Conservation (phyloP, 2,329 filamentous ascomycete genomes). For the Exophiala xenobiotica region DNA sequence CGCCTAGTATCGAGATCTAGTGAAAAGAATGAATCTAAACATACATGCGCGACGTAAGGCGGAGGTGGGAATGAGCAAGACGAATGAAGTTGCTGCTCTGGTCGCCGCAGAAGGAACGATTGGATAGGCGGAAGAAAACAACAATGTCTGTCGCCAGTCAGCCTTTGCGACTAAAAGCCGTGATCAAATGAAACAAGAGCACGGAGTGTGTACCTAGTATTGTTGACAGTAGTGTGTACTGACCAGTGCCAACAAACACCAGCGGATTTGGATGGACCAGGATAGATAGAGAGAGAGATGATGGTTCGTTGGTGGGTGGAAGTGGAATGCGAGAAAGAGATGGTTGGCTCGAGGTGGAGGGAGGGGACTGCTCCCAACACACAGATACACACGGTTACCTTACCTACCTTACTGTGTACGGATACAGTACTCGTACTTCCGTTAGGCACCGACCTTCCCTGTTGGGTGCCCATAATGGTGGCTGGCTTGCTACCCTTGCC, state of each 20-base stretch:
- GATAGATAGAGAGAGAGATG: neutral
- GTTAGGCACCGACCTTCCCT: neutral
- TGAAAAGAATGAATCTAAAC: neutral
- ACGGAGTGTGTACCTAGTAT: no score
- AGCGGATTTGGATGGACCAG: neutral
- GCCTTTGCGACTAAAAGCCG: neutral
- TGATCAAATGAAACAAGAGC: neutral
- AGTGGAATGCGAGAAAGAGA: neutral
- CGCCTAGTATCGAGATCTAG: constrained; percentile 15
- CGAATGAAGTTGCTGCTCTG: constrained; percentile 1
- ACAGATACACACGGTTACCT: neutral
- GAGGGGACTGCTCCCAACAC: neutral
- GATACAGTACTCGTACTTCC: neutral
- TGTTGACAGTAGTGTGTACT: no score
- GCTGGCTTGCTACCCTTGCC: no score
- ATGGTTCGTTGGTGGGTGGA: neutral
- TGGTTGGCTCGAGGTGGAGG: neutral
- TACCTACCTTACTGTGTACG: neutral
- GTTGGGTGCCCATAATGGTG: neutral
- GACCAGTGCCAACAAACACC: neutral
- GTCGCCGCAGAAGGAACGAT: neutral
- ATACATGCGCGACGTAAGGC: constrained; percentile 2
- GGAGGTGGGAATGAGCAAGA: constrained; percentile 5
- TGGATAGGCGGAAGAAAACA: neutral
- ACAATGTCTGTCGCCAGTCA: neutral